Evolutionary conservation across 2,329 filamentous ascomycete genomes (phyloP).

Genomic region (Elsinoe necatrix): DNA sequence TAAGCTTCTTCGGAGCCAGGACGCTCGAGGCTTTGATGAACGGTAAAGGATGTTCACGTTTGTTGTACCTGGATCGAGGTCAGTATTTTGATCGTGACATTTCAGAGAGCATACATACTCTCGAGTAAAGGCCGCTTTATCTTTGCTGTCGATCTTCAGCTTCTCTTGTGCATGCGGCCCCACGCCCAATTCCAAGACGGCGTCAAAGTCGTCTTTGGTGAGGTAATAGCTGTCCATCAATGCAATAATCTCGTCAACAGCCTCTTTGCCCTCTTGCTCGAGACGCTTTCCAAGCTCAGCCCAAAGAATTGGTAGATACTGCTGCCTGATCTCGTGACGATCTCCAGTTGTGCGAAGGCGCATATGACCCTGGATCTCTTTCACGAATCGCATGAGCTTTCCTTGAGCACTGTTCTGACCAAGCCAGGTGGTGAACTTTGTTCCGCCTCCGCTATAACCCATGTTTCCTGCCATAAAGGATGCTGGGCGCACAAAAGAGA

Average conservation of each 20-base stretch:
- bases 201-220: slow-evolving; percentile 90
- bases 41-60: slow-evolving; percentile 75
- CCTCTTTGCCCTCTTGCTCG: slow-evolving; percentile 70
- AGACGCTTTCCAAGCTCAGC: slow-evolving; percentile 66
- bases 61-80: slow-evolving; percentile 60
- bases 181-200: slow-evolving; percentile 81
- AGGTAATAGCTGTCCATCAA: slow-evolving; percentile 97
- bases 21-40: slow-evolving; percentile 91
- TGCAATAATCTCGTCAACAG: slow-evolving; percentile 74
- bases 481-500: slow-evolving; percentile 86
- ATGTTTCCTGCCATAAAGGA: slow-evolving; percentile 79
- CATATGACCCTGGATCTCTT: slow-evolving; percentile 97
- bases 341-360: slow-evolving; percentile 83
- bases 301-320: slow-evolving; percentile 88
- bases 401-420: slow-evolving; percentile 85
- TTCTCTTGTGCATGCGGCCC: slow-evolving; percentile 69
- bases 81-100: not conserved
- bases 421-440: slow-evolving; percentile 82
- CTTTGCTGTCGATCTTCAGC: slow-evolving; percentile 72
- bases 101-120: slow-evolving; percentile 49
- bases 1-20: slow-evolving; percentile 56
- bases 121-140: slow-evolving; percentile 84
- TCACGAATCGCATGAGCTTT: slow-evolving; percentile 68
- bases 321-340: slow-evolving; percentile 85
- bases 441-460: slow-evolving; percentile 43